phyloP scores from a whole-genome alignment of 495 filamentous ascomycete species.

The Hypoxylon trugodes region DNA sequence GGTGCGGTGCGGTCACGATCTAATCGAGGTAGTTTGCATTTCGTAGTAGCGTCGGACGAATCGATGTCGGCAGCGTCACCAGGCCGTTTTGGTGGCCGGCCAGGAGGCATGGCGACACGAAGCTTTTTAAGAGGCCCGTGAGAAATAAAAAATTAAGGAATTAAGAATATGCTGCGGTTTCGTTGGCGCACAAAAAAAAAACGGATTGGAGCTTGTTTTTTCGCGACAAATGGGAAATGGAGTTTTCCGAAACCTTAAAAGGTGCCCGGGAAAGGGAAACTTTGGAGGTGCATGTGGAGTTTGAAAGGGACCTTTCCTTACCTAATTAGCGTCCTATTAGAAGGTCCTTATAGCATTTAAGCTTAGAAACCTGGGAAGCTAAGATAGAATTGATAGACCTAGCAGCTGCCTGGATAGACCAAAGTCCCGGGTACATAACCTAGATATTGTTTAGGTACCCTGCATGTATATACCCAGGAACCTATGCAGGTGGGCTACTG shows the following conservation, averaged over 20 bases:
- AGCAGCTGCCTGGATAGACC: too few species aligned
- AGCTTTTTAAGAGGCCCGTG: constrained; percentile 19
- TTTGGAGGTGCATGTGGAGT: not conserved
- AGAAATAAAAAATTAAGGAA: constrained; percentile 2
- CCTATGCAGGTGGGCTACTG: too few species aligned
- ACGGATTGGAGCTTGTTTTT: constrained; percentile 32
- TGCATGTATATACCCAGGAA: too few species aligned
- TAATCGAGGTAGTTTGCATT: constrained; percentile 58
- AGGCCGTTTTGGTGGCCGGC: constrained; percentile 52
- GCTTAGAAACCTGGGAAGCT: too few species aligned
- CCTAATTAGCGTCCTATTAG: too few species aligned
- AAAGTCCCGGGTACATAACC: too few species aligned
- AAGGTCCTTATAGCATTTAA: too few species aligned
- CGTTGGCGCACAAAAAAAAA: constrained; percentile 39
- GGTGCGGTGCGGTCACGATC: constrained; percentile 50
- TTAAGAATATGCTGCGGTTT: constrained; percentile 14
- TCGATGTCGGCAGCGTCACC: constrained; percentile 47
- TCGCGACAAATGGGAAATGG: constrained; percentile 39
- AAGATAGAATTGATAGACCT: too few species aligned
- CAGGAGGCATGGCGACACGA: constrained; percentile 48
- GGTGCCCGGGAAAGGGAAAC: constrained; percentile 7
- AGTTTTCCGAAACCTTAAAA: constrained; percentile 43
- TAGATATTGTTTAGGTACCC: too few species aligned
- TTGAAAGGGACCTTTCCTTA: constrained; percentile 1
- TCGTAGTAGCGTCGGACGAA: constrained; percentile 39